Conservation (phyloP, 2,329 filamentous ascomycete genomes). For the Aspergillus ruber region DNA sequence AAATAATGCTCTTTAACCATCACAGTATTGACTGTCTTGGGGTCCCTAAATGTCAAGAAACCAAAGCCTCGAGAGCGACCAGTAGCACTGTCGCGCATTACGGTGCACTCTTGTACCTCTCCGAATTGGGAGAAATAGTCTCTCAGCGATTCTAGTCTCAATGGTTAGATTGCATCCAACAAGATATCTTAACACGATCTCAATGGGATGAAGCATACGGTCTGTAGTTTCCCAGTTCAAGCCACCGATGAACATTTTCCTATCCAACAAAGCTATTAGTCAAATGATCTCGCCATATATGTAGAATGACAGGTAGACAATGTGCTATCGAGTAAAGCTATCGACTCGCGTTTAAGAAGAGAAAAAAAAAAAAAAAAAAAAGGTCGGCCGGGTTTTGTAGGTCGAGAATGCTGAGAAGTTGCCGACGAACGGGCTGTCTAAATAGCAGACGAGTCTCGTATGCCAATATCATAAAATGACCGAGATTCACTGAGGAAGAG, state of each 20-base stretch:
- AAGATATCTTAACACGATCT: background rate
- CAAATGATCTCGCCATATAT: conserved; percentile 6
- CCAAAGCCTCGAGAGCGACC: conserved; percentile 93
- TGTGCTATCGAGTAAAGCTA: background rate
- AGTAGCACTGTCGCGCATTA: conserved; percentile 96
- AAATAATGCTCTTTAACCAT: conserved; percentile 99
- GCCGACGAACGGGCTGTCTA: background rate
- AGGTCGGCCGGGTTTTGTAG: background rate
- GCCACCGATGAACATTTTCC: conserved; percentile 99
- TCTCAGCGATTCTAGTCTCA: conserved; percentile 72
- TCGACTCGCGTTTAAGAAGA: background rate
- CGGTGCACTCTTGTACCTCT: conserved; percentile 94
- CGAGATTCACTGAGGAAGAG: background rate
- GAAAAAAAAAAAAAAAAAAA: background rate
- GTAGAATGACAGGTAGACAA: conserved; percentile 1
- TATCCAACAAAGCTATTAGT: conserved; percentile 43
- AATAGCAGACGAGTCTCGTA: background rate
- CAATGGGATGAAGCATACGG: conserved; percentile 55
- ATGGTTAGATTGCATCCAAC: conserved; percentile 19
- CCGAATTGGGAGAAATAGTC: conserved; percentile 98
- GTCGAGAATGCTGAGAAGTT: background rate
- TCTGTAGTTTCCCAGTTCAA: conserved; percentile 99
- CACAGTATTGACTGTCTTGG: conserved; percentile 95
- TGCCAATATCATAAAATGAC: background rate
- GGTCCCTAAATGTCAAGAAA: conserved; percentile 95